Percentiles rank a stretch among this genome's conserved stretches.
These are phyloP conservation scores for Penicillium maclennaniae DNA, from an alignment of 495 filamentous ascomycete species.

Conservation along the genomic window DNA sequence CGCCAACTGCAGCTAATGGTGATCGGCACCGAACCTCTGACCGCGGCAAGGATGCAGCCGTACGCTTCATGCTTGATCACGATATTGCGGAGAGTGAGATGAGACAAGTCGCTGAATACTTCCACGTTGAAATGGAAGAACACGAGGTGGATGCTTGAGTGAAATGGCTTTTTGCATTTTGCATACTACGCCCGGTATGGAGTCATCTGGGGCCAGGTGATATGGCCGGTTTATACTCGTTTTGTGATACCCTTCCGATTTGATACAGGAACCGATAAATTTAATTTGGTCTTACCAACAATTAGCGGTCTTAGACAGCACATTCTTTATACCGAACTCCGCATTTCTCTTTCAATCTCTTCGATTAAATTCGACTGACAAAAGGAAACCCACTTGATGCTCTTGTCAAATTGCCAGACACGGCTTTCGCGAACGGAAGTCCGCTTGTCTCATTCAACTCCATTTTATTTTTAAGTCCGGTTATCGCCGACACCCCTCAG, in stretches of 20 bases:
- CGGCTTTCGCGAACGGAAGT: not conserved
- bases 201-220: not conserved
- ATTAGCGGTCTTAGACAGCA: not conserved
- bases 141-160: slow-evolving; percentile 37
- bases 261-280: not conserved
- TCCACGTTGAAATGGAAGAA: slow-evolving; percentile 75
- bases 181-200: not conserved
- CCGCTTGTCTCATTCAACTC: not conserved
- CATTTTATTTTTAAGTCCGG: not conserved
- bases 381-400: not conserved
- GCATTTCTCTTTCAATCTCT: not conserved
- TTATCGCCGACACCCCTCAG: not conserved
- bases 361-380: not conserved
- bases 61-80: slow-evolving; percentile 87
- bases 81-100: slow-evolving; percentile 70
- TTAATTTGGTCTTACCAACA: not conserved
- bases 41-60: slow-evolving; percentile 65
- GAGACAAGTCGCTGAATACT: slow-evolving; percentile 60
- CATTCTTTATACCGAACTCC: not conserved
- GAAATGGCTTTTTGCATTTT: not conserved
- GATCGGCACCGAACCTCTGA: slow-evolving; percentile 47
- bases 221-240: not conserved
- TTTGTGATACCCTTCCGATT: not conserved
- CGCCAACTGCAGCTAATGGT: slow-evolving; percentile 38
- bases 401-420: not conserved